Conservation (phyloP, 2,329 filamentous ascomycete genomes). For the Colletotrichum sp. region DNA sequence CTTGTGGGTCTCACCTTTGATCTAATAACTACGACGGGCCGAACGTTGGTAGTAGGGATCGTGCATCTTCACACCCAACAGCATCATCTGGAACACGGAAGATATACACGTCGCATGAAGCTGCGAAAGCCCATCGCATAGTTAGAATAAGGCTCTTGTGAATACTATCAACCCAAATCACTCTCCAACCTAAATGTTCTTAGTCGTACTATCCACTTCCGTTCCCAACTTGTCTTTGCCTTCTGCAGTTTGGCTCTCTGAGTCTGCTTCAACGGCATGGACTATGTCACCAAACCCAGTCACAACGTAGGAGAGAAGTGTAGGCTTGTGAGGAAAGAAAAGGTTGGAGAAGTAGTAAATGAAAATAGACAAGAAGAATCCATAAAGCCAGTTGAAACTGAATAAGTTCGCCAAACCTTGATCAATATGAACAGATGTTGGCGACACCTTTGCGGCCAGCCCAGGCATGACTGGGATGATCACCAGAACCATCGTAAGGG, state of each 20-base stretch:
- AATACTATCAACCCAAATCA: background rate
- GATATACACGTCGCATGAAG: background rate
- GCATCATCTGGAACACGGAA: background rate
- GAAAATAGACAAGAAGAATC: slow-evolving; percentile 24
- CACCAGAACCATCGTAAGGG: slow-evolving; percentile 28
- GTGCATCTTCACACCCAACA: background rate
- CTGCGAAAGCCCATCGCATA: background rate
- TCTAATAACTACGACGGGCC: background rate
- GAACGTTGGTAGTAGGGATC: background rate
- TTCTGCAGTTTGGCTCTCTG: background rate
- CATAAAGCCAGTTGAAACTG: slow-evolving; percentile 33
- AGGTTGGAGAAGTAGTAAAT: background rate
- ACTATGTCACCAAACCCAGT: background rate
- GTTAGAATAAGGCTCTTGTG: background rate
- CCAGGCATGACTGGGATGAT: slow-evolving; percentile 29
- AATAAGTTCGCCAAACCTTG: slow-evolving; percentile 30
- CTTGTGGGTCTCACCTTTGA: background rate
- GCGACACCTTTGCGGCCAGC: slow-evolving; percentile 25
- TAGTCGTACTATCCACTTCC: background rate
- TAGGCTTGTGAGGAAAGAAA: background rate
- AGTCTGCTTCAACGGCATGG: background rate
- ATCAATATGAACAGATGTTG: slow-evolving; percentile 25
- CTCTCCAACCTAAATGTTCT: background rate
- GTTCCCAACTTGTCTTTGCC: background rate
- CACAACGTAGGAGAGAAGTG: background rate